Evolutionary conservation across 306 rosid species (phyloP), one percentile per base, ranked within the genome.

Genomic region (Casuarina glauca): DNA sequence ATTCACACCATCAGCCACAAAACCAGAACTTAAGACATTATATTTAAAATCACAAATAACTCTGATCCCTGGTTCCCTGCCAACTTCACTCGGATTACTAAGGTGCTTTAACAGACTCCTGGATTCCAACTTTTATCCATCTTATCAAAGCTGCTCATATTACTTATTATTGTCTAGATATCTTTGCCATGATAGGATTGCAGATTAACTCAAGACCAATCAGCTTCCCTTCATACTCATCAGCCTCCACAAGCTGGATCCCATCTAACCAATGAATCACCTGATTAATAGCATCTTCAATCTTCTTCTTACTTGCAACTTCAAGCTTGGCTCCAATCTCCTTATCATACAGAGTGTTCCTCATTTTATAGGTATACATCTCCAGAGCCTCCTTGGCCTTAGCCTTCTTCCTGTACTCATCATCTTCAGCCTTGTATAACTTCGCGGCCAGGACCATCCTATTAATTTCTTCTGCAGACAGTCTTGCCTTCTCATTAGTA

Each of bases 231-330:
- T 72, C 69, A 2, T 43, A 72, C 63, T 78, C 82, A 0, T 61
- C 73, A 2, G 41, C 61, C 72, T 62, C 64, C 0, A 72, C 77
- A 15, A 71, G 62, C 32, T 58, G 78, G 69, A 63, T 55, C 12
- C 36, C 45, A 15, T 73, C 78, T 12, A 80, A 72, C 83, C 83
- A 80, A 48, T 74, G 64, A 35, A 73, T 80, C 13, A 71, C 78
- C 41, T 50, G 55, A 3, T 73, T 74, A 44, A 80, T 67, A 19
- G 79, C 70, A 5, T 54, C 79, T 48, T 73, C 78, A 35, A 80
- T 73, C 73, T 66, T 80, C 68, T 74, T 32, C 75, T 42, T 80
- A 9, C 39, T 20, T 5, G 46, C 70, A 71, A 3, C 16, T 4
- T 5, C 46, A 9, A 79, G 74, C 60, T 53, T 67, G 3, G 73